Evolutionary conservation across 108 stramenopile genomes (phyloP).

Genomic region (Pelagomonas calceolata): DNA sequence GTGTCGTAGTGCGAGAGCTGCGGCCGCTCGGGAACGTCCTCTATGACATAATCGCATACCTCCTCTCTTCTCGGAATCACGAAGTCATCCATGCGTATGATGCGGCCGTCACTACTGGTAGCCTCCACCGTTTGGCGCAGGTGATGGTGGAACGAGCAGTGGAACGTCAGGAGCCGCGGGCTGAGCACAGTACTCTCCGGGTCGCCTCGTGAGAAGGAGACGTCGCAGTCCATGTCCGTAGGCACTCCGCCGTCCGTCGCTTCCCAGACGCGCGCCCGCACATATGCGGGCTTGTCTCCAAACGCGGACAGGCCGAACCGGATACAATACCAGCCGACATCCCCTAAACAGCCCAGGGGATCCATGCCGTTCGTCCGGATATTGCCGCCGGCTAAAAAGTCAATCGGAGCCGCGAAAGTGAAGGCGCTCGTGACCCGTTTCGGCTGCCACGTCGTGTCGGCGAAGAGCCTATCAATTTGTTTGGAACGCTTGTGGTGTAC

Average conservation of each 20-base stretch:
- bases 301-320: slow-evolving; percentile 12
- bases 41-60: not conserved
- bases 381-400: slow-evolving; percentile 3
- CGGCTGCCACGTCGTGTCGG: not conserved
- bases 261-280: not conserved
- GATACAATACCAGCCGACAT: slow-evolving; percentile 18
- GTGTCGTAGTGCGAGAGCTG: not conserved
- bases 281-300: not conserved
- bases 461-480: not conserved
- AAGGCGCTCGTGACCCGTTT: slow-evolving; percentile 6
- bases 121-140: not conserved
- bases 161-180: not conserved
- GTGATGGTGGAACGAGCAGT: slow-evolving; percentile 7
- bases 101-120: not conserved
- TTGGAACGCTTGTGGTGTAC: slow-evolving; percentile 19
- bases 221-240: slow-evolving; percentile 2
- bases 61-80: slow-evolving; percentile 2
- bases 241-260: slow-evolving; percentile 1
- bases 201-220: too few relatives aligned
- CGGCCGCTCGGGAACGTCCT: not conserved
- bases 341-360: slow-evolving; percentile 17
- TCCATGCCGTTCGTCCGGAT: slow-evolving; percentile 13
- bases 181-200: too few relatives aligned
- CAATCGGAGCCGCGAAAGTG: slow-evolving; percentile 2
- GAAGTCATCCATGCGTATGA: slow-evolving; percentile 6